Evolutionary conservation across 768 basidiomycete genomes (phyloP).

Genomic region (Suillus cothurnatus): DNA sequence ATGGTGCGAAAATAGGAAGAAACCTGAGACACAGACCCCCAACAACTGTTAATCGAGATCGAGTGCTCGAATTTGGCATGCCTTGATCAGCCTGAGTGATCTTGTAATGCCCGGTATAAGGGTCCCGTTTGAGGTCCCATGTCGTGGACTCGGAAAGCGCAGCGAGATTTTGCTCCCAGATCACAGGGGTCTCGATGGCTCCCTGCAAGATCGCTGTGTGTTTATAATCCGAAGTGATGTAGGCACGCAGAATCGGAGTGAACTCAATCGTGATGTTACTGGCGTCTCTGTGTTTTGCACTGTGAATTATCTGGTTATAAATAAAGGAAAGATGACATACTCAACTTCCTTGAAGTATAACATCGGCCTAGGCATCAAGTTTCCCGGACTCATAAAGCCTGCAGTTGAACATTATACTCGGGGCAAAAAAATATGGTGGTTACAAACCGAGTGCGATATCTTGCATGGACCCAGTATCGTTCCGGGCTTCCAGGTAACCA

Average conservation of each 20-base stretch:
- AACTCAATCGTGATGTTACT: background rate
- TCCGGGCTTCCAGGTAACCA: background rate
- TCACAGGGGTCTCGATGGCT: background rate
- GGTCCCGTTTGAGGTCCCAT: conserved; percentile 2
- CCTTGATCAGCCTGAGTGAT: background rate
- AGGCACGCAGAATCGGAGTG: background rate
- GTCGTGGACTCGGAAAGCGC: conserved; percentile 1
- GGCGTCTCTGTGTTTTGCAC: background rate
- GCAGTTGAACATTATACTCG: background rate
- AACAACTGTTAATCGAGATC: background rate
- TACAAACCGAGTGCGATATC: background rate
- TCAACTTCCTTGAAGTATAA: conserved; percentile 6
- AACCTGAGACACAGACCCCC: background rate
- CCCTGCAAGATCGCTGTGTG: background rate
- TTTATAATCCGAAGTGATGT: conserved; percentile 3
- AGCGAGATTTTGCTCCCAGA: conserved; percentile 5
- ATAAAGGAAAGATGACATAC: background rate
- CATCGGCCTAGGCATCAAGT: background rate
- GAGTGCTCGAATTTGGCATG: background rate
- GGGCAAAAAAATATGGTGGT: background rate
- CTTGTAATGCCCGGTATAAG: background rate
- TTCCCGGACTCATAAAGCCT: background rate
- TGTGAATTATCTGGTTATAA: background rate
- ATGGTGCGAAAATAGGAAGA: background rate
- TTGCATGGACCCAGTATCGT: background rate